Evolutionary conservation across 2,329 filamentous ascomycete genomes (phyloP).

Genomic region (Apiospora hydei): DNA sequence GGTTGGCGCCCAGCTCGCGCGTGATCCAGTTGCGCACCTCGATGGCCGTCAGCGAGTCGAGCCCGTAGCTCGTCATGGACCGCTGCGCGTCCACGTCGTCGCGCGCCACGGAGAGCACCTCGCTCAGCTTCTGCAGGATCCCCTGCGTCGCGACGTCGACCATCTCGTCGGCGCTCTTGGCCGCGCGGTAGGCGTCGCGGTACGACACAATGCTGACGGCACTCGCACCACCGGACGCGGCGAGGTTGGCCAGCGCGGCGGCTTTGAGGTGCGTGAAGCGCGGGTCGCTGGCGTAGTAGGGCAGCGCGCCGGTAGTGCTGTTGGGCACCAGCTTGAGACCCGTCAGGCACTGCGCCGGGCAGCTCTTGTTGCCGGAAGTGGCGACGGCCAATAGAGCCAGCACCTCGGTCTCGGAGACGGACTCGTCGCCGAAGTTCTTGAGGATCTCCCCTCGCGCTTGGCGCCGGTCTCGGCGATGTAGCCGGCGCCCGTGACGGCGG

Average conservation of each 20-base stretch:
- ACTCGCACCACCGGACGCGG: constrained; percentile 47
- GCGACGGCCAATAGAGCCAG: constrained; percentile 35
- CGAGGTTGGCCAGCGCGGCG: constrained; percentile 39
- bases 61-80: constrained; percentile 29
- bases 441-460: constrained; percentile 37
- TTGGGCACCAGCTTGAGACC: constrained; percentile 40
- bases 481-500: constrained; percentile 57
- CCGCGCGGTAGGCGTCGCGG: constrained; percentile 39
- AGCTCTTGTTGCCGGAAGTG: constrained; percentile 36
- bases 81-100: constrained; percentile 35
- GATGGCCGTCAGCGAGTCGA: constrained; percentile 22
- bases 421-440: constrained; percentile 30
- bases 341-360: constrained; percentile 41
- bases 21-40: constrained; percentile 27
- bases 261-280: constrained; percentile 59
- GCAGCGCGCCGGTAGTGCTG: constrained; percentile 52
- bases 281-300: constrained; percentile 61
- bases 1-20: constrained; percentile 54
- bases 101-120: constrained; percentile 32
- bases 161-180: background rate
- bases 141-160: constrained; percentile 36
- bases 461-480: constrained; percentile 56
- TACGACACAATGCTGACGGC: constrained; percentile 49
- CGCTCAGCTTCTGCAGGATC: constrained; percentile 40
- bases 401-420: constrained; percentile 35